A percentile compares a stretch with the other conserved stretches of the same genome.
These are phyloP conservation scores for Chalara sp. DNA, from an alignment of 2,329 filamentous ascomycete genomes.

Conservation along the genomic window DNA sequence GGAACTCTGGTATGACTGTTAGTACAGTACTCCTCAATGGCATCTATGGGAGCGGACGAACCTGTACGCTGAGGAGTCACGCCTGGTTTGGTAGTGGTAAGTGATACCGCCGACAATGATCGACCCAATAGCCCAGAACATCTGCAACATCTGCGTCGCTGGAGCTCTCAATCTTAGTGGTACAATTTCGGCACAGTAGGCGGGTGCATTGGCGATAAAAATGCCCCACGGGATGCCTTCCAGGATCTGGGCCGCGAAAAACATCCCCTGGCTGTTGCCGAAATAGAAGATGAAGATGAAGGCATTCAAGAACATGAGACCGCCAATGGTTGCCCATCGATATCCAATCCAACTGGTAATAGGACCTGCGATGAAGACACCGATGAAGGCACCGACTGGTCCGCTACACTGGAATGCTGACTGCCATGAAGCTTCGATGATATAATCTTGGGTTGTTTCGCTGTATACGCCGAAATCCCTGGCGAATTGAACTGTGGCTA, in stretches of 20 bases:
- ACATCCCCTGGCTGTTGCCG: slow-evolving; percentile 30
- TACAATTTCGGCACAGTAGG: slow-evolving; percentile 56
- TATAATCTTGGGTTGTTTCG: slow-evolving; percentile 14
- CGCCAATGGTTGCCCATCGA: slow-evolving; percentile 49
- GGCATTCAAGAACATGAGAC: slow-evolving; percentile 48
- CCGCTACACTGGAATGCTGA: slow-evolving; percentile 48
- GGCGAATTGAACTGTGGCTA: slow-evolving; percentile 43
- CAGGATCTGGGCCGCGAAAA: slow-evolving; percentile 48
- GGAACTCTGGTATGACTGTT: slow-evolving; percentile 35
- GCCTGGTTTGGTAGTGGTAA: slow-evolving; percentile 41
- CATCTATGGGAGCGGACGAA: slow-evolving; percentile 22
- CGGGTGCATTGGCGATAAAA: slow-evolving; percentile 59
- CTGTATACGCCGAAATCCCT: slow-evolving; percentile 38
- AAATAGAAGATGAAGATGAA: slow-evolving; percentile 36
- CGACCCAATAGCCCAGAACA: slow-evolving; percentile 57
- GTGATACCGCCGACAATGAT: slow-evolving; percentile 54
- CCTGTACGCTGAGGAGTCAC: slow-evolving; percentile 33
- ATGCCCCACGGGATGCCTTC: slow-evolving; percentile 60
- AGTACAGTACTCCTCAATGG: slow-evolving; percentile 12
- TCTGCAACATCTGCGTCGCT: slow-evolving; percentile 56
- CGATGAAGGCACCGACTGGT: slow-evolving; percentile 52
- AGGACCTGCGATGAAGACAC: slow-evolving; percentile 53
- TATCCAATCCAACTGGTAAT: slow-evolving; percentile 53
- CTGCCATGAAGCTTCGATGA: slow-evolving; percentile 50
- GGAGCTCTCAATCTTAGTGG: slow-evolving; percentile 50